phyloP scores from a whole-genome alignment of 116 monocot species.

The Thalassia testudinum region DNA sequence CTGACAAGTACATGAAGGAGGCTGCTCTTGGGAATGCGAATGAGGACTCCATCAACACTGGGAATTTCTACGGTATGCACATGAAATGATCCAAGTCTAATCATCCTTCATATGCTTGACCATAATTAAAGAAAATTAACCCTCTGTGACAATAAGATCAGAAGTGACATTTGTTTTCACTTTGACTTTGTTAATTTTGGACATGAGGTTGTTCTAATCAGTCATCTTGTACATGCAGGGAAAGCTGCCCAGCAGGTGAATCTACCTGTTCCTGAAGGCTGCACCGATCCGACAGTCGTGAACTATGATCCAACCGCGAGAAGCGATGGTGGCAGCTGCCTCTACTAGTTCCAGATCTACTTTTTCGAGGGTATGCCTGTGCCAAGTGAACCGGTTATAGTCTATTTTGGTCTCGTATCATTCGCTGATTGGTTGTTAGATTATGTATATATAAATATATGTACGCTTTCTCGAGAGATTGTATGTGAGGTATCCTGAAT shows the following conservation, averaged over 20 bases:
- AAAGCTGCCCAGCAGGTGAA: constrained; percentile 64
- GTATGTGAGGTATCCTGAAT: no score
- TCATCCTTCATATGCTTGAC: no score
- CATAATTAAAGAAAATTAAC: no score
- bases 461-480: no score
- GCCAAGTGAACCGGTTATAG: no score
- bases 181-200: neutral
- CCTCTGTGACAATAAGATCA: no score
- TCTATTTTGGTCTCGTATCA: no score
- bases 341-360: constrained; percentile 8
- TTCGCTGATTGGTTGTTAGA: no score
- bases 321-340: constrained; percentile 70
- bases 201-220: neutral
- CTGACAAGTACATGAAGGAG: constrained; percentile 81
- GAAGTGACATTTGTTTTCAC: no score
- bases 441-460: no score
- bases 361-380: no score
- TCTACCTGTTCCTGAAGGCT: constrained; percentile 67
- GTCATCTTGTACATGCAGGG: constrained; percentile 16
- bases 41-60: constrained; percentile 49
- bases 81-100: neutral
- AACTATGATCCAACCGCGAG: constrained; percentile 79
- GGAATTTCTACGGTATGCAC: constrained; percentile 60
- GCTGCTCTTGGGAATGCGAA: constrained; percentile 88
- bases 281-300: constrained; percentile 38